Evolutionary conservation across 768 basidiomycete species (phyloP), one percentile per base, ranked within the genome.

Genomic region (Boletus coccyginus): DNA sequence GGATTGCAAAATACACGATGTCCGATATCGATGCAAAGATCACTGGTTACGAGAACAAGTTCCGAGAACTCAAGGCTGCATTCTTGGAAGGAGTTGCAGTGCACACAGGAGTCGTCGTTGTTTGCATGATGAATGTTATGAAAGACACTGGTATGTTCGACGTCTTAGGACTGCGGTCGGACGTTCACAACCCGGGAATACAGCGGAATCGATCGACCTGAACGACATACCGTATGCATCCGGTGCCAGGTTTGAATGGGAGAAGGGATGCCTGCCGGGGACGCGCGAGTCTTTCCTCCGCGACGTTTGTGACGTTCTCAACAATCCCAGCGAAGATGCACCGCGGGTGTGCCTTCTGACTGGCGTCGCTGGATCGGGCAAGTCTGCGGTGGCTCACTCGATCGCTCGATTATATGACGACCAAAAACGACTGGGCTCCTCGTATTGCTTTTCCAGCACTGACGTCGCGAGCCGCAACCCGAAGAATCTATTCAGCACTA

Each of bases 401-500:
- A 52, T 57, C 14, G 45, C 55, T 14, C 43, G 45, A 21, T 31
- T 56, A 11, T 66, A 29, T 7, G 38, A 50, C 13, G 17, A 17
- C 5, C 49, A 40, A 31, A 40, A 50, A 29, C 29, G 38, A 24
- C 27, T 50, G 5, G 49, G 49, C 9, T 40, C 49, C 7, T 50
- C 40, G 8, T 50, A 42, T 16, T 71, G 59, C 38, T 64, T 69
- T 48, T 33, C 57, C 16, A 50, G 31, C 8, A 38, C 33, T 17
- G 41, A 24, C n/a, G 17, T 46, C 21, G 47, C 47, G n/a, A 53
- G 36, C 31, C 53, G 57, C 7, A 50, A 63, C 32, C 48, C 58
- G 31, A 35, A 32, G 47, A 53, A 61, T 48, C 17, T 70, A 2
- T 68, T 69, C 59, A 64, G 60, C 36, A 71, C 65, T 0, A 66